Evolutionary conservation across 345 rosid genomes (phyloP).

Genomic region (Arabidopsis thaliana): DNA sequence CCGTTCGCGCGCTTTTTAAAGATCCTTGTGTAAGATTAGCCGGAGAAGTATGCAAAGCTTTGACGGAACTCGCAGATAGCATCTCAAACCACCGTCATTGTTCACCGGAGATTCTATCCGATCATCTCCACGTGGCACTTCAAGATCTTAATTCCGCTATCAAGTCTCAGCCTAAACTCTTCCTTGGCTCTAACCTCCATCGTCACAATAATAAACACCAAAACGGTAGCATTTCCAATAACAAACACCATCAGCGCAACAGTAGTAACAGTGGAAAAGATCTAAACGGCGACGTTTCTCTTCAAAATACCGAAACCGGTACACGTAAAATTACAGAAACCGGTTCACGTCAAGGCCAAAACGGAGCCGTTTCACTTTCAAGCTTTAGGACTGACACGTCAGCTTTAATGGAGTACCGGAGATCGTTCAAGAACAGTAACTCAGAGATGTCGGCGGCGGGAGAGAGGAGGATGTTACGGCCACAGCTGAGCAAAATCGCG

Average conservation of each 20-base stretch:
- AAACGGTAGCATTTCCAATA: slow-evolving; percentile 23
- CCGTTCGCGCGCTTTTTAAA: slow-evolving; percentile 70
- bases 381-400: slow-evolving; percentile 72
- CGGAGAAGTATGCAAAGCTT: slow-evolving; percentile 64
- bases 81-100: slow-evolving; percentile 67
- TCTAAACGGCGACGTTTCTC: slow-evolving; percentile 11
- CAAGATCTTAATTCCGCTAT: slow-evolving; percentile 76
- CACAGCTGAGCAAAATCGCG: slow-evolving; percentile 69
- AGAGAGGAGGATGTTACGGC: slow-evolving; percentile 64
- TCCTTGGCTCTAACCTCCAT: slow-evolving; percentile 63
- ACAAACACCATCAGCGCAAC: slow-evolving; percentile 48
- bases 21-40: slow-evolving; percentile 79
- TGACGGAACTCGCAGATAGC: slow-evolving; percentile 67
- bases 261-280: background rate
- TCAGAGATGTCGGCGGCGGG: slow-evolving; percentile 37
- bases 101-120: slow-evolving; percentile 79
- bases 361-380: slow-evolving; percentile 51
- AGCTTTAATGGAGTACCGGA: slow-evolving; percentile 64
- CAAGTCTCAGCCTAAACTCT: slow-evolving; percentile 79
- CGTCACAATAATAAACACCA: slow-evolving; percentile 19
- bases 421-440: slow-evolving; percentile 46
- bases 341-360: slow-evolving; percentile 31
- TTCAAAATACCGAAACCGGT: background rate
- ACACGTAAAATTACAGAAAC: background rate
- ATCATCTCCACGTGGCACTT: slow-evolving; percentile 75